Evolutionary conservation across 306 rosid genomes (phyloP).

Genomic region (Vachellia collinsii): DNA sequence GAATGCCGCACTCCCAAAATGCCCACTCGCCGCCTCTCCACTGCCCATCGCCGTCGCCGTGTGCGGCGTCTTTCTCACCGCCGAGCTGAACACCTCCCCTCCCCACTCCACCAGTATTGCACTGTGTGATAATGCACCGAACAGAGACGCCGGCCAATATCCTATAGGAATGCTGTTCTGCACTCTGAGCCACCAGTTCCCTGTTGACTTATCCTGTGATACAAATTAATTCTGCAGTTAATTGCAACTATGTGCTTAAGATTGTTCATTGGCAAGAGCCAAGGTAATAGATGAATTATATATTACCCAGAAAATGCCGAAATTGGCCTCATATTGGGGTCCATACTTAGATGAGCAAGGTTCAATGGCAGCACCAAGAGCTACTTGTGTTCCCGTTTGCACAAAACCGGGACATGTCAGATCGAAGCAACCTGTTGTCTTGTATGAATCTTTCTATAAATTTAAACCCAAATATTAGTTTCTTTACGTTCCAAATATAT

Average conservation of each 20-base stretch:
- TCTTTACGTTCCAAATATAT: neutral
- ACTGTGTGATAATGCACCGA: constrained; percentile 36
- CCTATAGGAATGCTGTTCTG: constrained; percentile 35
- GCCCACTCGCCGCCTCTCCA: constrained; percentile 41
- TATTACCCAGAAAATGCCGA: constrained; percentile 53
- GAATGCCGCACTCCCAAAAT: neutral
- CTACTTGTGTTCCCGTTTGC: constrained; percentile 42
- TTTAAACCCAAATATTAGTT: neutral
- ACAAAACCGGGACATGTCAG: constrained; percentile 67
- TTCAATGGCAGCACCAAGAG: constrained; percentile 46
- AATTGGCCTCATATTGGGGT: constrained; percentile 38
- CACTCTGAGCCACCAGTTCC: constrained; percentile 68
- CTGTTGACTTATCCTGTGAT: constrained; percentile 40
- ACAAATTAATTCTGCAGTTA: neutral
- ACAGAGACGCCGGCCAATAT: constrained; percentile 37
- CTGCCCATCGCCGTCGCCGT: constrained; percentile 71
- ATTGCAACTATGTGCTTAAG: neutral
- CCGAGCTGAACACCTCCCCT: constrained; percentile 59
- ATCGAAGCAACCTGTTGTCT: constrained; percentile 71
- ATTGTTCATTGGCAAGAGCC: neutral
- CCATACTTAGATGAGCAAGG: constrained; percentile 39
- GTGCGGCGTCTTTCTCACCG: constrained; percentile 55
- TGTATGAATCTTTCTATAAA: constrained; percentile 57
- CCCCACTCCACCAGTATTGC: constrained; percentile 33
- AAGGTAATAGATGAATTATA: neutral